phyloP scores from a whole-genome alignment of 176 grass and related monocot genomes.

The Hordeum vulgare region DNA sequence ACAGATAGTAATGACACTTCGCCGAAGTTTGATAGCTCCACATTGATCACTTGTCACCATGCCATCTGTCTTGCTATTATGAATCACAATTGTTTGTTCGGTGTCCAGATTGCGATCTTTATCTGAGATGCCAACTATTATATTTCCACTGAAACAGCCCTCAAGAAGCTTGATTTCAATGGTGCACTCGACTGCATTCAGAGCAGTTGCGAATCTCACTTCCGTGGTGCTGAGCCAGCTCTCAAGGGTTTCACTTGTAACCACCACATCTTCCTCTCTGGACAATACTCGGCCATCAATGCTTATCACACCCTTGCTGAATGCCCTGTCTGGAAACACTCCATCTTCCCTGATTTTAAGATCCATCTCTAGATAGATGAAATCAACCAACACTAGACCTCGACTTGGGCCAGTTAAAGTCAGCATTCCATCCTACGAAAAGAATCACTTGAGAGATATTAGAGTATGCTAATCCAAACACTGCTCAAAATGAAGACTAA shows the following conservation, averaged over 20 bases:
- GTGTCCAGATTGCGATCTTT: background rate
- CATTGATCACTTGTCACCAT: background rate
- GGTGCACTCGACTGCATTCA: background rate
- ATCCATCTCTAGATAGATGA: background rate
- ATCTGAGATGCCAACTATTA: background rate
- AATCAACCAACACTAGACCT: background rate
- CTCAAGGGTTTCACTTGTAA: background rate
- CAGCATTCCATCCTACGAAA: background rate
- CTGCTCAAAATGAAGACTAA: background rate
- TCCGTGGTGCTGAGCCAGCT: background rate
- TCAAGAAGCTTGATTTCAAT: background rate
- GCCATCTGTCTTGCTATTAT: background rate
- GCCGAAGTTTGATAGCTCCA: background rate
- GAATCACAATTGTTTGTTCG: background rate
- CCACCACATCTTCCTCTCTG: background rate
- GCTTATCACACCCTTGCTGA: background rate
- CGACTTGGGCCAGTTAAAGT: background rate
- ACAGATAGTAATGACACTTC: background rate
- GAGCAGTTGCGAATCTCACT: background rate
- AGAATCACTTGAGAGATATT: background rate
- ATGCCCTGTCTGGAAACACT: background rate
- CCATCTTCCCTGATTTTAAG: background rate
- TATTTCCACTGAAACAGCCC: background rate
- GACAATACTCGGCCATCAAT: background rate
- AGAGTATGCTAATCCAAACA: background rate